Conservation (phyloP, 306 rosid genomes). For the Lotus japonicus region DNA sequence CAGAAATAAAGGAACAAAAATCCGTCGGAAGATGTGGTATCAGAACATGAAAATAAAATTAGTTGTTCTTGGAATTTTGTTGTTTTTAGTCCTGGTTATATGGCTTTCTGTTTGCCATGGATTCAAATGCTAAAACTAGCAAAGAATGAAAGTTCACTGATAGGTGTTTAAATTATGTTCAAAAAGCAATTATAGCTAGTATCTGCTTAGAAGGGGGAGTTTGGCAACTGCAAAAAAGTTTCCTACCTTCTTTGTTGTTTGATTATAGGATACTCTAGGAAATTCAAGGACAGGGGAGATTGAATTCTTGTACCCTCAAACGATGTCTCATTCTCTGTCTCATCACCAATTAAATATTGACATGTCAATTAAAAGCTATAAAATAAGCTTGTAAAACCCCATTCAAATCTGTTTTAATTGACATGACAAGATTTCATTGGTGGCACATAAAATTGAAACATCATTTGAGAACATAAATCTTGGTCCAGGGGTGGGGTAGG, state of each 20-base stretch:
- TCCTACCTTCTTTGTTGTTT: conserved; percentile 24
- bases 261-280: conserved; percentile 7
- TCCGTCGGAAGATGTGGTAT: conserved; percentile 89
- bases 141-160: conserved; percentile 11
- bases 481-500: neutral
- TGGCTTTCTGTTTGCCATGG: conserved; percentile 92
- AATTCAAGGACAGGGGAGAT: neutral
- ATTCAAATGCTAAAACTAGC: conserved; percentile 75
- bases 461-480: too few relatives aligned
- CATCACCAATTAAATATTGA: too few relatives aligned
- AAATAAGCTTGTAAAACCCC: too few relatives aligned
- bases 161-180: conserved; percentile 19
- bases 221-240: conserved; percentile 21
- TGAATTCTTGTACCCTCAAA: too few relatives aligned
- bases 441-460: too few relatives aligned
- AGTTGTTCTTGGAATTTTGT: conserved; percentile 67
- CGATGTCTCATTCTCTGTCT: too few relatives aligned
- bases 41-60: conserved; percentile 94
- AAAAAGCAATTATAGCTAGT: neutral
- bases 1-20: conserved; percentile 60
- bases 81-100: conserved; percentile 63
- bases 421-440: too few relatives aligned
- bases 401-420: too few relatives aligned
- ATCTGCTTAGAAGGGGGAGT: conserved; percentile 22
- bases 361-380: too few relatives aligned